These are phyloP conservation scores for Trametes cinnabarina DNA, from an alignment of 768 basidiomycete genomes.

Conservation along the genomic window DNA sequence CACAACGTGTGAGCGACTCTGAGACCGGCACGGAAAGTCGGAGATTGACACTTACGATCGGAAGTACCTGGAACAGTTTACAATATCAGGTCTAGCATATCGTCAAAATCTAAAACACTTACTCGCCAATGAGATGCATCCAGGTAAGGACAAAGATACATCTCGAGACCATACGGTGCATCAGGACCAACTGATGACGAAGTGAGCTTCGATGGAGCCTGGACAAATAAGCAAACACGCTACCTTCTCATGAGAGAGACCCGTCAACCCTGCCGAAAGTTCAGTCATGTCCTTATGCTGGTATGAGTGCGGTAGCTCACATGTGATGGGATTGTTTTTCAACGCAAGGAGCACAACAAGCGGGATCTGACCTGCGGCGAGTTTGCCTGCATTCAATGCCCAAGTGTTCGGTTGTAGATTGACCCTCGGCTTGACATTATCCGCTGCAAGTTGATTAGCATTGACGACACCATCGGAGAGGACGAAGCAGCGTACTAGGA, in stretches of 20 bases:
- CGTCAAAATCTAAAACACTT: neutral
- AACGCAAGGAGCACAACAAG: slow-evolving; percentile 50
- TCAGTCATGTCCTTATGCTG: neutral
- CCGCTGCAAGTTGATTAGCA: neutral
- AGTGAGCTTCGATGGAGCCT: no score
- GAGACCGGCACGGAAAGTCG: no score
- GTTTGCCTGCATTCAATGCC: slow-evolving; percentile 35
- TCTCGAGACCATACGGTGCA: slow-evolving; percentile 46
- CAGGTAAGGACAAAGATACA: slow-evolving; percentile 42
- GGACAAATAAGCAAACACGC: neutral
- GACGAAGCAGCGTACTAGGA: slow-evolving; percentile 20
- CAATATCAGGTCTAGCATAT: neutral
- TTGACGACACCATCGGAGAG: neutral
- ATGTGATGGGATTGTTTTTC: slow-evolving; percentile 55
- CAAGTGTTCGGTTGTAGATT: slow-evolving; percentile 20
- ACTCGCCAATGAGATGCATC: slow-evolving; percentile 40
- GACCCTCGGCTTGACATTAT: neutral
- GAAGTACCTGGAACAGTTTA: slow-evolving; percentile 1
- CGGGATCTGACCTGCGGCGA: slow-evolving; percentile 47
- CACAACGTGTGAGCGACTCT: neutral
- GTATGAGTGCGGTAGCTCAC: slow-evolving; percentile 2
- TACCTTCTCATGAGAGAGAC: slow-evolving; percentile 51
- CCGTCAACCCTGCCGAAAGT: slow-evolving; percentile 42
- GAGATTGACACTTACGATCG: neutral
- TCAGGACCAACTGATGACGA: slow-evolving; percentile 35